These are phyloP conservation scores for Rhizophora mangle DNA, from an alignment of 345 rosid species.

Conservation along the genomic window DNA sequence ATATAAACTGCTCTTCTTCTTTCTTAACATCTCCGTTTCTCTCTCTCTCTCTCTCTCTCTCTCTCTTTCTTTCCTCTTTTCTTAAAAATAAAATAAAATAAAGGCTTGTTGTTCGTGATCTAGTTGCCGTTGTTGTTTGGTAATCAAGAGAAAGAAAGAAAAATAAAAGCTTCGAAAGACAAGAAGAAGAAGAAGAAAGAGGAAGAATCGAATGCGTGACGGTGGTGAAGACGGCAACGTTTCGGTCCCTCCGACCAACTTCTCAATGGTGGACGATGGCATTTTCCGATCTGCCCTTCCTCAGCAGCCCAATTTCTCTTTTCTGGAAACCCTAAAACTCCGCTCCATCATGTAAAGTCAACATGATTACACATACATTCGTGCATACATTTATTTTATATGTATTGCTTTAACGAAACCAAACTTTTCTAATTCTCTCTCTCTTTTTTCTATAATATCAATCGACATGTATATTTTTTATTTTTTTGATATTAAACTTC, in stretches of 20 bases:
- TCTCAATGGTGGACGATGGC: conserved; percentile 79
- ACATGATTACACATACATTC: not conserved
- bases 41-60: not conserved
- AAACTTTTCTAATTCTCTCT: not conserved
- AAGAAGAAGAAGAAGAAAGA: too few relatives aligned
- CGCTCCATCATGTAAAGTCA: conserved; percentile 61
- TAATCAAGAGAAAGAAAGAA: not conserved
- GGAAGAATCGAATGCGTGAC: conserved; percentile 26
- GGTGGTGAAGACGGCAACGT: conserved; percentile 15
- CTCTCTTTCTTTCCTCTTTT: not conserved
- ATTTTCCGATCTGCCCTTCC: conserved; percentile 77
- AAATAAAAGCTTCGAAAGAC: not conserved
- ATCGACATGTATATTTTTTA: too few relatives aligned
- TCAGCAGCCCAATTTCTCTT: conserved; percentile 47
- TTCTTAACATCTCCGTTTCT: too few relatives aligned
- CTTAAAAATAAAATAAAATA: too few relatives aligned
- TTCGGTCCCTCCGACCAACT: conserved; percentile 59
- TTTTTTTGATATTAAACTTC: too few relatives aligned
- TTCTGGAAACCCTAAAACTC: conserved; percentile 64
- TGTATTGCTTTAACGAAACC: not conserved
- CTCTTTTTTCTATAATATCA: not conserved
- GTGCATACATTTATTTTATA: too few relatives aligned
- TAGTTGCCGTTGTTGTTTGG: not conserved
- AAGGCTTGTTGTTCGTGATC: not conserved
- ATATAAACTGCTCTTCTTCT: not conserved